These are phyloP conservation scores for Haematococcus sp. DNA, from an alignment of 139 green algal genomes.

Conservation along the genomic window DNA sequence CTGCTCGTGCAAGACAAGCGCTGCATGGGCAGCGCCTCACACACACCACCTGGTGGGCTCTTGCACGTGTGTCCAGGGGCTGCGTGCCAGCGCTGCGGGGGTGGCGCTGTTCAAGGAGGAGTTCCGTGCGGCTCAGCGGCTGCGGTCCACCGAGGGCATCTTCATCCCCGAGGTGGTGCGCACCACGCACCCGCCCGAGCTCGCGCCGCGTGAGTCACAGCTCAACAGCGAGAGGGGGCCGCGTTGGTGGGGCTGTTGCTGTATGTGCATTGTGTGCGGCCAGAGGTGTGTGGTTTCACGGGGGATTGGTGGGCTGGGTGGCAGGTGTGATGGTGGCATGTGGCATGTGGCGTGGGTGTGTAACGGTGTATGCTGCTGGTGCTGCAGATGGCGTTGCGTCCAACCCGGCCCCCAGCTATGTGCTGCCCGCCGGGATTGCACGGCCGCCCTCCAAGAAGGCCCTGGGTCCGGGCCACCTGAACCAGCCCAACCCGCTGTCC, in stretches of 20 bases:
- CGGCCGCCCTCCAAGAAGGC: slow-evolving; percentile 12
- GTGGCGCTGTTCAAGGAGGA: slow-evolving; percentile 40
- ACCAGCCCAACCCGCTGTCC: neutral
- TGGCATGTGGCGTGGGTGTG: too few species aligned
- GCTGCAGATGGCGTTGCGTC: slow-evolving; percentile 22
- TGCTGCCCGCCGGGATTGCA: neutral
- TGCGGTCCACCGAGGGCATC: slow-evolving; percentile 29
- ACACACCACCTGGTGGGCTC: too few species aligned
- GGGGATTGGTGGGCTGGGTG: too few species aligned
- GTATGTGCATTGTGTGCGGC: too few species aligned
- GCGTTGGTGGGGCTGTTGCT: too few species aligned
- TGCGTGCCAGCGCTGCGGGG: slow-evolving; percentile 8
- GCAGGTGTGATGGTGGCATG: too few species aligned
- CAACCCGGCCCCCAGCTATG: slow-evolving; percentile 35
- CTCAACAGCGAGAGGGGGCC: too few species aligned
- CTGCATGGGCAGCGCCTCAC: too few species aligned
- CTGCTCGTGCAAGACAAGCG: too few species aligned
- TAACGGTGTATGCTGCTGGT: too few species aligned
- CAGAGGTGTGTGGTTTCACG: too few species aligned
- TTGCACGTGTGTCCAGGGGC: slow-evolving; percentile 1
- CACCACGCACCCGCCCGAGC: slow-evolving; percentile 35
- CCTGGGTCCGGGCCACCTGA: slow-evolving; percentile 15
- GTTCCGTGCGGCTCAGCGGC: slow-evolving; percentile 30
- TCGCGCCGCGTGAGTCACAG: slow-evolving; percentile 11
- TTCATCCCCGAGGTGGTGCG: slow-evolving; percentile 44